phyloP scores from a whole-genome alignment of 768 basidiomycete species.

The Lactarius sanguifluus region DNA sequence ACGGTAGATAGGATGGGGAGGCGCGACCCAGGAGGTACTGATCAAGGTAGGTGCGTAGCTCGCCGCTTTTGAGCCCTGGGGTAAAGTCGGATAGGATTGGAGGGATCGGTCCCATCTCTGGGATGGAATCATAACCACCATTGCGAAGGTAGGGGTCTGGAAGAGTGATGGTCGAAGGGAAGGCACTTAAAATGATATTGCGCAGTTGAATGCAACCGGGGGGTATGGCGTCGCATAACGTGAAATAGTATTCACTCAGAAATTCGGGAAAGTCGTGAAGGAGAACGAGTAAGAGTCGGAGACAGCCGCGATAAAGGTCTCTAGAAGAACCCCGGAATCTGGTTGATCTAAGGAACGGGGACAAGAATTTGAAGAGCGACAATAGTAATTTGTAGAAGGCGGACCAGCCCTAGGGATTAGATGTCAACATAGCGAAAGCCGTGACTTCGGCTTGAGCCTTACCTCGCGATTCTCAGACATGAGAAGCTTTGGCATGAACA shows the following conservation, averaged over 20 bases:
- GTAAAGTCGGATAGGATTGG: constrained; percentile 90
- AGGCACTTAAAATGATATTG: constrained; percentile 95
- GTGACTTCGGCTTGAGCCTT: constrained; percentile 25
- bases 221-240: constrained; percentile 91
- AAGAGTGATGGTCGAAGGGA: constrained; percentile 75
- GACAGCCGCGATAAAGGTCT: constrained; percentile 86
- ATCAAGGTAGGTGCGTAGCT: constrained; percentile 78
- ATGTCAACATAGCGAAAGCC: constrained; percentile 1
- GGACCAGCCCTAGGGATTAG: constrained; percentile 71
- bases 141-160: constrained; percentile 86
- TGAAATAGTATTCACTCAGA: constrained; percentile 94
- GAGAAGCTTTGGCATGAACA: constrained; percentile 96
- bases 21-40: constrained; percentile 81
- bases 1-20: constrained; percentile 66
- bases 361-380: constrained; percentile 92
- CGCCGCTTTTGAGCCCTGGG: constrained; percentile 73
- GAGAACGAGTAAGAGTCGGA: constrained; percentile 89
- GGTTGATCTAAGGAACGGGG: constrained; percentile 83
- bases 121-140: constrained; percentile 68
- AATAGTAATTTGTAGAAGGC: constrained; percentile 94
- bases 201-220: constrained; percentile 91
- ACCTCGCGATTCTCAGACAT: constrained; percentile 87
- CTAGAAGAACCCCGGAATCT: constrained; percentile 78
- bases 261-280: constrained; percentile 99
- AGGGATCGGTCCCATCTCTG: constrained; percentile 92